Percentiles rank a stretch among this genome's conserved stretches.
These are phyloP conservation scores for Cyberlindnera veronae DNA, from an alignment of 805 yeast genomes.

Conservation along the genomic window DNA sequence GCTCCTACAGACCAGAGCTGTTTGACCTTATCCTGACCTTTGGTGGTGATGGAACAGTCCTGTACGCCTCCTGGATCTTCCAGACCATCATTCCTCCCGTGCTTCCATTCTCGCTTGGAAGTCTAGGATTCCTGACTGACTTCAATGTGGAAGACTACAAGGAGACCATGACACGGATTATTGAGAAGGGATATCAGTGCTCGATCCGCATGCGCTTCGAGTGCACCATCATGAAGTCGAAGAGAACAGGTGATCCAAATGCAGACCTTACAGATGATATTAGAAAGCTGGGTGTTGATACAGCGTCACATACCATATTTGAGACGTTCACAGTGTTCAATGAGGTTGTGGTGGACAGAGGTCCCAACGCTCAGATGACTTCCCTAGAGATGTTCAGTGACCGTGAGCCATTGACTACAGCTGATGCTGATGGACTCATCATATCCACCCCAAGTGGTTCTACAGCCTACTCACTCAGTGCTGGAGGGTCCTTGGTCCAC, in stretches of 20 bases:
- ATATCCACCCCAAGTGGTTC: slow-evolving; percentile 69
- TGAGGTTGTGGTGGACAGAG: slow-evolving; percentile 50
- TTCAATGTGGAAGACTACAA: slow-evolving; percentile 43
- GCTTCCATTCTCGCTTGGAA: slow-evolving; percentile 60
- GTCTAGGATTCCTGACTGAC: slow-evolving; percentile 59
- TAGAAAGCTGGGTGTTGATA: slow-evolving; percentile 16
- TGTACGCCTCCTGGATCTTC: slow-evolving; percentile 60
- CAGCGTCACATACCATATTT: slow-evolving; percentile 29
- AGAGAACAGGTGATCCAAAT: slow-evolving; percentile 1
- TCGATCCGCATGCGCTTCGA: slow-evolving; percentile 49
- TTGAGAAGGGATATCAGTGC: slow-evolving; percentile 43
- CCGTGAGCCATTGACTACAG: slow-evolving; percentile 49
- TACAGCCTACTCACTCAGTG: slow-evolving; percentile 51
- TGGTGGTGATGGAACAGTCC: slow-evolving; percentile 73
- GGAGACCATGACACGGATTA: slow-evolving; percentile 33
- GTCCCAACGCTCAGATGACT: slow-evolving; percentile 50
- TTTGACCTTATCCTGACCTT: slow-evolving; percentile 59
- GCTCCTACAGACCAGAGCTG: slow-evolving; percentile 30
- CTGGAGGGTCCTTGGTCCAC: slow-evolving; percentile 54
- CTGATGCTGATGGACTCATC: slow-evolving; percentile 65
- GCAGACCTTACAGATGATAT: slow-evolving; percentile 28
- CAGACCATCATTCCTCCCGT: slow-evolving; percentile 62
- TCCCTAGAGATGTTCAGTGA: slow-evolving; percentile 47
- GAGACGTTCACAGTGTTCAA: slow-evolving; percentile 42
- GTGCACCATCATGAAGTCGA: slow-evolving; percentile 43